A percentile compares a stretch with the other conserved stretches of the same genome.
These are phyloP conservation scores for Fistulifera pelliculosa DNA, from an alignment of 108 stramenopile genomes.

Conservation along the genomic window DNA sequence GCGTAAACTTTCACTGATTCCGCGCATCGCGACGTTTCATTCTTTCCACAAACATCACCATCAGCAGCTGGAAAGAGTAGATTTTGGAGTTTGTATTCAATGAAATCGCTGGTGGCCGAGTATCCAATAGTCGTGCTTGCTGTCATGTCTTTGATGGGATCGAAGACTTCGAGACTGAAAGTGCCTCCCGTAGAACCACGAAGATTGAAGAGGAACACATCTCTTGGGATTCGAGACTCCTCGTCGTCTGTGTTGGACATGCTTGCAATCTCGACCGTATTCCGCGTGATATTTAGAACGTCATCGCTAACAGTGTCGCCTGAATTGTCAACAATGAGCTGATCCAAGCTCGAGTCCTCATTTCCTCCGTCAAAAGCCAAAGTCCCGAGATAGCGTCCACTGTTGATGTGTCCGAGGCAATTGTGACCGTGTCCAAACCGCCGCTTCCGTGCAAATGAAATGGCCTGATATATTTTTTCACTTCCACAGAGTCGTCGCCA, in stretches of 20 bases:
- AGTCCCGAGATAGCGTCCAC: conserved; percentile 15
- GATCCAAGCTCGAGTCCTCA: conserved; percentile 6
- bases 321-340: conserved; percentile 19
- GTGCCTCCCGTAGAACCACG: conserved; percentile 12
- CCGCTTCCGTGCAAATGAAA: conserved; percentile 18
- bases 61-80: conserved; percentile 2
- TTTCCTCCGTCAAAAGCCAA: conserved; percentile 25
- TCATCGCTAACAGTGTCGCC: conserved; percentile 8
- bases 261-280: conserved; percentile 20
- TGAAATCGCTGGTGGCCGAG: background rate
- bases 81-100: background rate
- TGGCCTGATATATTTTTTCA: conserved; percentile 23
- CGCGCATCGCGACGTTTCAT: conserved; percentile 11
- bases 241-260: conserved; percentile 9
- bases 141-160: background rate
- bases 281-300: conserved; percentile 20
- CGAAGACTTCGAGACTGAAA: conserved; percentile 11
- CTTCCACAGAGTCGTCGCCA: conserved; percentile 14
- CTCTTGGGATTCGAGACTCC: background rate
- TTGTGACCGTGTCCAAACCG: conserved; percentile 18
- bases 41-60: background rate
- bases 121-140: conserved; percentile 5
- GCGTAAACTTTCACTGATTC: conserved; percentile 14
- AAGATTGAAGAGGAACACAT: conserved; percentile 9
- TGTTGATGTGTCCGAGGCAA: conserved; percentile 18